phyloP scores from a whole-genome alignment of 2,329 filamentous ascomycete species.

The Fusarium penzigii region DNA sequence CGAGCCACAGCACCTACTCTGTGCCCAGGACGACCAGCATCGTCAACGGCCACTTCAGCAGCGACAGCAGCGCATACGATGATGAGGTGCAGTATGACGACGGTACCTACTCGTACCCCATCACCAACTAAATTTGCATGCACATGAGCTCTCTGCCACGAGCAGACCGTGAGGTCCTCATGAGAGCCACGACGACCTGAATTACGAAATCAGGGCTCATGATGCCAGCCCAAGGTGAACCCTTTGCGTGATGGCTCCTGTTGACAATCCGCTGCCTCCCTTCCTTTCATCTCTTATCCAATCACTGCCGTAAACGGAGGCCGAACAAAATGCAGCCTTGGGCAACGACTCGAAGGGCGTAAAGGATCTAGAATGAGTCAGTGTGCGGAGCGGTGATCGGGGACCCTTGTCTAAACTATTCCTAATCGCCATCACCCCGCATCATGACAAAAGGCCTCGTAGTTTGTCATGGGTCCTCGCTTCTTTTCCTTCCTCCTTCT shows the following conservation, averaged over 20 bases:
- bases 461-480: too few relatives aligned
- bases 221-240: neutral
- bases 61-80: constrained; percentile 32
- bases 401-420: too few relatives aligned
- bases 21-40: constrained; percentile 34
- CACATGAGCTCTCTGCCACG: neutral
- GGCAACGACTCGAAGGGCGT: too few relatives aligned
- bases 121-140: constrained; percentile 28
- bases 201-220: neutral
- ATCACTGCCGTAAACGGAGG: too few relatives aligned
- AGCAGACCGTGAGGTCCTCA: neutral
- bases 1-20: constrained; percentile 27
- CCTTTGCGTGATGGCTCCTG: neutral
- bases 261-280: neutral
- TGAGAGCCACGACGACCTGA: neutral
- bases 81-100: constrained; percentile 34
- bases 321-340: too few relatives aligned
- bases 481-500: too few relatives aligned
- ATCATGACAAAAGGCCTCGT: too few relatives aligned
- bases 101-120: constrained; percentile 39
- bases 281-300: neutral
- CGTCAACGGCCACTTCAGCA: constrained; percentile 30
- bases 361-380: too few relatives aligned
- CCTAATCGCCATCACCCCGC: too few relatives aligned
- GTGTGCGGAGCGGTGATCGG: too few relatives aligned